Base-by-base conservation (phyloP, 1,284 basidiomycete species). In the Athelia psychrophila region DNA sequence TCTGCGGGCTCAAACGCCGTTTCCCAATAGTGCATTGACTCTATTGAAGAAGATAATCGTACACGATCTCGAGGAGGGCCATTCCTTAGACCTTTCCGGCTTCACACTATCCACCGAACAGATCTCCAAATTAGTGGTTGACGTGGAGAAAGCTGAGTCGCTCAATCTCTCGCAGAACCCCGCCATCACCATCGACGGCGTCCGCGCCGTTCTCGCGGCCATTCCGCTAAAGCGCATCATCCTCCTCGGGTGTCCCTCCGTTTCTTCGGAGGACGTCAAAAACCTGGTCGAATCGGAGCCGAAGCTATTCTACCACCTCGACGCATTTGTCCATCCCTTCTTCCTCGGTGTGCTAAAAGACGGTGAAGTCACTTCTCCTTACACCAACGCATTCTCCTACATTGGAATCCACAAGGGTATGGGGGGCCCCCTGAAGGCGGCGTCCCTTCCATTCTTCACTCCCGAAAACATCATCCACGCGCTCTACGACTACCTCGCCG, bases 81-180 rank as follows among this genome's bases (percentile, higher is more conserved):
- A 32, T 27, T 15, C 58, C 22, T 44, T 67, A 15, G 61, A 70
- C 47, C 58, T 71, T 24, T 56, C 64, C 8, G 58, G 51, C 0
- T 58, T 60, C 40, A 15, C 57, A 20, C 57, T 68, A 4, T 58
- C 62, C 9, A 48, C 52, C 2, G 44, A 51, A 1, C 63, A 66
- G 27, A 24, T 66, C n/a, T 2, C 54, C 6, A 45, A 52, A 18
- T 16, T 68, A 23, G 36, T 63, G 13, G 46, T 56, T 15, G 40
- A 25, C 13, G 36, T 52, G n/a, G 32, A 44, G 3, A 52, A 53
- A 2, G 20, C 69, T n/a, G 48, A 53, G 13, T 20, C 49, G 4
- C 49, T 71, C 23, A 59, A 68, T 33, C 56, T 71, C 16, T 66
- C 68, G 9, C 51, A 57, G 36, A 63, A 58, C 44, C 27, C 51